Conservation (phyloP, 2,329 filamentous ascomycete genomes). For the Ascochyta koolunga region DNA sequence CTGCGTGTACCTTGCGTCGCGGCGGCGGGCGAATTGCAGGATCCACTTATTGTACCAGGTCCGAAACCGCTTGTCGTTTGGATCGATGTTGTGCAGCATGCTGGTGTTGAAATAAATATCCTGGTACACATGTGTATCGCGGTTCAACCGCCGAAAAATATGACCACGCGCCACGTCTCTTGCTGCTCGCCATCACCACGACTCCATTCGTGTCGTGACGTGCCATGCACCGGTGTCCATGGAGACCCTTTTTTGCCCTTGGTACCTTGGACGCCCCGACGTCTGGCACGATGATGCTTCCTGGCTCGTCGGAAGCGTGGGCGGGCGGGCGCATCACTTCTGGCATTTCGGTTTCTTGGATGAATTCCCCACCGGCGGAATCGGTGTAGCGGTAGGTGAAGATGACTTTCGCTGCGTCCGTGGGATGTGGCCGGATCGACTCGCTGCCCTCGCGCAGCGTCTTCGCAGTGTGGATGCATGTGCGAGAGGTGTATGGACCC, state of each 20-base stretch:
- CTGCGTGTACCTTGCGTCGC: slow-evolving; percentile 6
- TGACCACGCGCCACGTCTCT: slow-evolving; percentile 5
- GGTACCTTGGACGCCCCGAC: neutral
- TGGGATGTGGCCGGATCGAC: neutral
- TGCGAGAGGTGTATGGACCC: neutral
- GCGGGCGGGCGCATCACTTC: neutral
- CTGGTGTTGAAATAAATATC: slow-evolving; percentile 6
- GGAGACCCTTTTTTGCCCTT: neutral
- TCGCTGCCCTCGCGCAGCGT: neutral
- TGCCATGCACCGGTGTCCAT: neutral
- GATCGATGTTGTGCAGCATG: slow-evolving; percentile 10
- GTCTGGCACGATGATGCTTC: slow-evolving; percentile 1
- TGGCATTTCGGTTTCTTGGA: slow-evolving; percentile 1
- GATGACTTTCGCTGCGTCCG: neutral
- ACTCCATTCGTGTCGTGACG: slow-evolving; percentile 3
- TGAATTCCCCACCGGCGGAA: neutral
- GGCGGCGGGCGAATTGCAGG: slow-evolving; percentile 18
- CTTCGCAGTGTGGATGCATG: neutral
- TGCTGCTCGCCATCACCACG: neutral
- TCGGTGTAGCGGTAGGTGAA: neutral
- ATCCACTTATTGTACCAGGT: slow-evolving; percentile 23
- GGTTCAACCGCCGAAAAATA: slow-evolving; percentile 18
- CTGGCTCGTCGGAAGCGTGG: neutral
- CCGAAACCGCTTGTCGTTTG: slow-evolving; percentile 8
- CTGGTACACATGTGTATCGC: slow-evolving; percentile 7